Percentiles rank a stretch among this genome's conserved stretches.
Evolutionary conservation across 768 basidiomycete genomes (phyloP).

Genomic region (Psilocybe subaeruginosa): DNA sequence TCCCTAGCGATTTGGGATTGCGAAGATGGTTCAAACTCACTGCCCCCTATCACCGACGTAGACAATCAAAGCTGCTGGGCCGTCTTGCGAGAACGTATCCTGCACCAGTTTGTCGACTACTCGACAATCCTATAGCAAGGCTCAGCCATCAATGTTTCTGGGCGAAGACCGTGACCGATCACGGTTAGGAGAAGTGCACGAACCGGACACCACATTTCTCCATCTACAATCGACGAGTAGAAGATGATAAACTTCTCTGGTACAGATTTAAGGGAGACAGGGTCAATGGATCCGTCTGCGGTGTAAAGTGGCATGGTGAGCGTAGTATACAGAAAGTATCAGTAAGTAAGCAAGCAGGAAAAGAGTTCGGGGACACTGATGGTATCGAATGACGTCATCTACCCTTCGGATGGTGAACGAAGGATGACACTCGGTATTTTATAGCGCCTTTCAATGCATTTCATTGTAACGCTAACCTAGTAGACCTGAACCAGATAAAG

Average conservation of each 20-base stretch:
- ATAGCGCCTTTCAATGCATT: slow-evolving; percentile 27
- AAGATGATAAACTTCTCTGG: slow-evolving; percentile 67
- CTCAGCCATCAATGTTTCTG: neutral
- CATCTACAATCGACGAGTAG: slow-evolving; percentile 67
- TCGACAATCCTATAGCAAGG: slow-evolving; percentile 56
- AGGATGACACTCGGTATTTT: neutral
- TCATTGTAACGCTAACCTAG: slow-evolving; percentile 25
- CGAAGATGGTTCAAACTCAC: slow-evolving; percentile 42
- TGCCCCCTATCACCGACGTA: slow-evolving; percentile 68
- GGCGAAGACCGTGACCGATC: neutral
- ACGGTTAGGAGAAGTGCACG: slow-evolving; percentile 13
- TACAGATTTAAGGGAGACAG: slow-evolving; percentile 37
- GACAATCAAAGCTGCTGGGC: slow-evolving; percentile 61
- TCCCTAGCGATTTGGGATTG: neutral
- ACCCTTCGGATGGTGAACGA: slow-evolving; percentile 5
- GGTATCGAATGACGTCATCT: slow-evolving; percentile 20
- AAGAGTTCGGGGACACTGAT: neutral
- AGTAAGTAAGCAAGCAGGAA: neutral
- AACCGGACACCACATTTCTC: slow-evolving; percentile 74
- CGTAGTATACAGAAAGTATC: neutral
- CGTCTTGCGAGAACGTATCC: slow-evolving; percentile 47
- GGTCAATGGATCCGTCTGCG: slow-evolving; percentile 38
- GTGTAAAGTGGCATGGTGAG: slow-evolving; percentile 54
- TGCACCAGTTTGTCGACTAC: slow-evolving; percentile 59
- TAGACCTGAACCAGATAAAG: slow-evolving; percentile 16